A percentile compares a stretch with the other conserved stretches of the same genome.
Conservation (phyloP, 1,284 basidiomycete genomes). For the Cutaneotrichosporon cutaneum region DNA sequence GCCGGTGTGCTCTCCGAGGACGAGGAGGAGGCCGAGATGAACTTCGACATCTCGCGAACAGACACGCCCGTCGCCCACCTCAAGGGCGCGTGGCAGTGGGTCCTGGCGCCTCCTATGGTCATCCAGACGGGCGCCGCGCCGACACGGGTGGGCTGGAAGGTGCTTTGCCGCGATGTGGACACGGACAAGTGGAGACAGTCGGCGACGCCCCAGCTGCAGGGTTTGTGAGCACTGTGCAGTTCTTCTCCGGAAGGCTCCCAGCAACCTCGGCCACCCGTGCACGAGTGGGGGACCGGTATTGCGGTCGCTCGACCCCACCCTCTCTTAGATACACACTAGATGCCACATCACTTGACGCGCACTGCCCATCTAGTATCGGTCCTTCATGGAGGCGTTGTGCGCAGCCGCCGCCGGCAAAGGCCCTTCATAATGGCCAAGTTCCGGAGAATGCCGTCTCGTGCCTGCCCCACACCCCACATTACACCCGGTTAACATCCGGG, state of each 20-base stretch:
- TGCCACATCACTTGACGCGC: background rate
- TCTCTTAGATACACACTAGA: background rate
- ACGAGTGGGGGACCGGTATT: too few species aligned
- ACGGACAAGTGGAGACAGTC: background rate
- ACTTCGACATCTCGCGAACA: background rate
- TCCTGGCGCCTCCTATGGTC: slow-evolving; percentile 5
- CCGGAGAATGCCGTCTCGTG: background rate
- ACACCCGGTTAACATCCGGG: background rate
- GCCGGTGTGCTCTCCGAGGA: slow-evolving; percentile 5
- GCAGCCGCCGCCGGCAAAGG: background rate
- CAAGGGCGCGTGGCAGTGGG: slow-evolving; percentile 16
- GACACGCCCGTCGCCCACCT: background rate
- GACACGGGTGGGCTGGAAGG: slow-evolving; percentile 20
- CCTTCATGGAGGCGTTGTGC: background rate
- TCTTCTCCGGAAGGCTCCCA: too few species aligned
- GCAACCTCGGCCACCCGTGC: too few species aligned
- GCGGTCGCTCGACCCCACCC: background rate
- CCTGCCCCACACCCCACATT: background rate
- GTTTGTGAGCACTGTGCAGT: background rate
- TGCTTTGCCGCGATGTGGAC: slow-evolving; percentile 9
- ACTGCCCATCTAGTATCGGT: background rate
- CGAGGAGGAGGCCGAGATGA: slow-evolving; percentile 9
- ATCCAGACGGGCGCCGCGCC: slow-evolving; percentile 18
- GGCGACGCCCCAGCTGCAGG: slow-evolving; percentile 4
- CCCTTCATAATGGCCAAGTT: background rate